Percentiles rank a stretch among this genome's conserved stretches.
These are phyloP conservation scores for Pezizomycotina sp. DNA, from an alignment of 2,329 filamentous ascomycete species.

Conservation along the genomic window DNA sequence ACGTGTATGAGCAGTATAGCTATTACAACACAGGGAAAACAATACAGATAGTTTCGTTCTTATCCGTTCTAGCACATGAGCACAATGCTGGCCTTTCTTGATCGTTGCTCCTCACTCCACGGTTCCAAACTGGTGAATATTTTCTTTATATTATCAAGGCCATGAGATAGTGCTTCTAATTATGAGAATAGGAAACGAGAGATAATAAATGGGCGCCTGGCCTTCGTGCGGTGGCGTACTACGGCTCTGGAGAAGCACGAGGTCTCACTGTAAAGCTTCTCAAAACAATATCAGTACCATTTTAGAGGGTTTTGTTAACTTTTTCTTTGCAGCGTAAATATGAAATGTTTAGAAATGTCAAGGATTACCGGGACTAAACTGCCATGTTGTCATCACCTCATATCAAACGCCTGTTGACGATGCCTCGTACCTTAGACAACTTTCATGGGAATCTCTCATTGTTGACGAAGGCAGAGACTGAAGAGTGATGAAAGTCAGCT, in stretches of 20 bases:
- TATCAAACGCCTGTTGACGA: slow-evolving; percentile 77
- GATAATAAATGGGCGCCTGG: slow-evolving; percentile 78
- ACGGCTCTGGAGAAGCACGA: slow-evolving; percentile 59
- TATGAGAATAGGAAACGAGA: slow-evolving; percentile 39
- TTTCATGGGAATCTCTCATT: slow-evolving; percentile 74
- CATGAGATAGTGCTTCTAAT: no score
- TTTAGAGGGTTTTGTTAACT: no score
- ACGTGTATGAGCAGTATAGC: no score
- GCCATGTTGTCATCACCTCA: slow-evolving; percentile 85
- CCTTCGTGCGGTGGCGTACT: slow-evolving; percentile 80
- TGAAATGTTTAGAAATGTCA: slow-evolving; percentile 58
- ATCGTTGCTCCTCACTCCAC: slow-evolving; percentile 90
- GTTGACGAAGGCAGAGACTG: slow-evolving; percentile 85
- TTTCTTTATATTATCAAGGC: no score
- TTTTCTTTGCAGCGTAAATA: slow-evolving; percentile 36
- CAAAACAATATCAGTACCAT: no score
- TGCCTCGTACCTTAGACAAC: slow-evolving; percentile 45
- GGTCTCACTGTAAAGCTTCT: slow-evolving; percentile 46
- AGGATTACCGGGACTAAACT: slow-evolving; percentile 51
- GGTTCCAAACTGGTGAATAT: slow-evolving; percentile 79
- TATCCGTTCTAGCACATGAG: slow-evolving; percentile 27
- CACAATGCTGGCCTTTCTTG: slow-evolving; percentile 76
- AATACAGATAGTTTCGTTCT: slow-evolving; percentile 41
- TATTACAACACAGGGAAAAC: no score
- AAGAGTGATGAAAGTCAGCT: slow-evolving; percentile 82